Base-by-base conservation (phyloP, 2,329 filamentous ascomycete genomes). In the Epichloe uncinata region DNA sequence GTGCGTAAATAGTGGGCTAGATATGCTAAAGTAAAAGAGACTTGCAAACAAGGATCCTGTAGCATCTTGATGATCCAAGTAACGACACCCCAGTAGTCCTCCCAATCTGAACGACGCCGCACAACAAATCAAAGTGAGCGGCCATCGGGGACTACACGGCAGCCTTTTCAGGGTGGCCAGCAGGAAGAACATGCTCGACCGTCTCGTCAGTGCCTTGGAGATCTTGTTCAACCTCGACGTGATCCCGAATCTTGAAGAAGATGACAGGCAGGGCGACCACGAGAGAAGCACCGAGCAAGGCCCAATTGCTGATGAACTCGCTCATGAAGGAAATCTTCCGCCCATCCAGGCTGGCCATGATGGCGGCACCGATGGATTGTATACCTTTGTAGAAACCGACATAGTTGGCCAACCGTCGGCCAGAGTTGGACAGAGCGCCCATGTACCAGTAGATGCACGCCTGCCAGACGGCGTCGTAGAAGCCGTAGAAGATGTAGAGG, bases 391-490 rank as follows among this genome's bases (percentile, higher is more conserved):
- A 91, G 80, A 72, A 87, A 86, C 73, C 57, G 79, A 78, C 54
- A 61, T 91, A 85, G 73, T 96, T 95, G 70, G 91, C 90, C 30
- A 91, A 79, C 66, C 89, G 91, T 66, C 90, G 87, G 53, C 86
- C 81, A 55, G 91, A 95, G 78, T 97, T 97, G 63, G 87, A 90
- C 42, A 96, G 75, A 7, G 90, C 80, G 47, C 91, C 91, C 85
- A 97, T 95, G 72, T 85, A 90, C 90, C 90, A 96, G 74, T 97
- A 96, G 46, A 90, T 82, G 60, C 75, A 82, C 0, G 88, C 91
- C 72, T 97, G 91, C 84, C 88, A 96, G 49, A 82, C 79, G 42
- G 90, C 87, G 64, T 96, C 91, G 58, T 83, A 93, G 66, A 93
- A 84, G 40, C 88, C 88, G 64, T 93, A 94, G 67, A 90, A 90